A percentile compares a stretch with the other conserved stretches of the same genome.
Conservation (phyloP, 2,329 filamentous ascomycete species). For the Arthrobotrys iridis region DNA sequence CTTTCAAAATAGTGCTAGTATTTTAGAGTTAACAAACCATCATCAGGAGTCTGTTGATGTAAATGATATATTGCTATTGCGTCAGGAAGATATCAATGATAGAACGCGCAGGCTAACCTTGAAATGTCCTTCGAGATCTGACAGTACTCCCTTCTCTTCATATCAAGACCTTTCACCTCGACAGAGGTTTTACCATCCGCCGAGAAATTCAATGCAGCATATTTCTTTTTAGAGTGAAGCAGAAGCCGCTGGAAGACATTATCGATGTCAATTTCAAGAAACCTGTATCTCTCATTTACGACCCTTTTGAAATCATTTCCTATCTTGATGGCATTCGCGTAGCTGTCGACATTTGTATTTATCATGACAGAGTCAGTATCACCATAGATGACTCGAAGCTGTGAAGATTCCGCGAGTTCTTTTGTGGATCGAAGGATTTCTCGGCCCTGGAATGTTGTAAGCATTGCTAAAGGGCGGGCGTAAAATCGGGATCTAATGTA, state of each 20-base stretch:
- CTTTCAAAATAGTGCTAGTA: constrained; percentile 78
- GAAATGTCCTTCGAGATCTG: constrained; percentile 95
- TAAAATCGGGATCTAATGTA: constrained; percentile 98
- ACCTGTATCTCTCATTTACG: constrained; percentile 90
- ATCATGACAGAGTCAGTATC: constrained; percentile 99
- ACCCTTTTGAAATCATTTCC: constrained; percentile 93
- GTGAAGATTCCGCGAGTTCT: constrained; percentile 88
- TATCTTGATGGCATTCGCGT: constrained; percentile 87
- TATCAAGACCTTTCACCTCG: constrained; percentile 97
- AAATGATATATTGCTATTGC: neutral
- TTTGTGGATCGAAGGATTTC: constrained; percentile 97
- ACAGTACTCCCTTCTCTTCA: constrained; percentile 97
- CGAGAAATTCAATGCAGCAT: constrained; percentile 93
- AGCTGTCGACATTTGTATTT: constrained; percentile 95
- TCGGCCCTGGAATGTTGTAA: constrained; percentile 96
- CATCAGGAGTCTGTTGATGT: constrained; percentile 51
- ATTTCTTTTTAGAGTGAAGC: constrained; percentile 98
- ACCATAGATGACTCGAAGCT: constrained; percentile 95
- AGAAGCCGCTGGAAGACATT: constrained; percentile 94
- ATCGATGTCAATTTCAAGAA: constrained; percentile 97
- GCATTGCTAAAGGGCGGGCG: constrained; percentile 89
- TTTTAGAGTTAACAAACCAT: constrained; percentile 53
- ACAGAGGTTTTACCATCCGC: constrained; percentile 95
- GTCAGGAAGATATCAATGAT: neutral
- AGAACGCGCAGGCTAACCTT: constrained; percentile 61